Evolutionary conservation across 73 alveolate genomes (phyloP).

Genomic region (Paramecium pentaurelia): DNA sequence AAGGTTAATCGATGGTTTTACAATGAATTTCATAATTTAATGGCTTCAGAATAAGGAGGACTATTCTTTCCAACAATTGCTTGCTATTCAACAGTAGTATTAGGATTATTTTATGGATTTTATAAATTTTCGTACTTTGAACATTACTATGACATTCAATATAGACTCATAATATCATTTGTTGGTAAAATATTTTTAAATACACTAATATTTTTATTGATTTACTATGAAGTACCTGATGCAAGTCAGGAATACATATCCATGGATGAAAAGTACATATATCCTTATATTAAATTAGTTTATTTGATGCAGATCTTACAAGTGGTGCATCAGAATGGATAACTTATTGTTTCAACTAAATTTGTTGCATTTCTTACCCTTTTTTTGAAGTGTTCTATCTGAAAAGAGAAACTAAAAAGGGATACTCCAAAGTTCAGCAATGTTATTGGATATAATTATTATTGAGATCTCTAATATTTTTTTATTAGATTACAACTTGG

Average conservation of each 20-base stretch:
- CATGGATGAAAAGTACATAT: background rate
- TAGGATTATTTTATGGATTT: background rate
- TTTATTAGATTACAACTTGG: background rate
- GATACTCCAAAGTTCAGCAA: background rate
- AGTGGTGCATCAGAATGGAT: background rate
- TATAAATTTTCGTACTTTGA: conserved; percentile 25
- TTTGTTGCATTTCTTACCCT: conserved; percentile 20
- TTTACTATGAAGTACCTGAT: background rate
- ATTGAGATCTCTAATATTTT: background rate
- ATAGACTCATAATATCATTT: background rate
- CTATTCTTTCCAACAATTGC: background rate
- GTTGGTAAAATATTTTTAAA: background rate
- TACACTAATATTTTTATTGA: background rate
- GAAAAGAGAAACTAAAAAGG: conserved; percentile 30
- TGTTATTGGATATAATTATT: conserved; percentile 20
- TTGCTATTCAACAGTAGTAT: background rate
- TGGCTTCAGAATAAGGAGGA: background rate
- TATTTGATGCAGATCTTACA: background rate
- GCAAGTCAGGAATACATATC: background rate
- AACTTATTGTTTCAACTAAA: background rate
- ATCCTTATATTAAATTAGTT: background rate
- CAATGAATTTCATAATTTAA: background rate
- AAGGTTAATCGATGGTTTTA: background rate
- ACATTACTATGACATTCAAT: background rate
- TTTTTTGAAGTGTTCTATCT: conserved; percentile 47